Evolutionary conservation across 352 stramenopile genomes (phyloP).

Genomic region (Phytophthora pistaciae): DNA sequence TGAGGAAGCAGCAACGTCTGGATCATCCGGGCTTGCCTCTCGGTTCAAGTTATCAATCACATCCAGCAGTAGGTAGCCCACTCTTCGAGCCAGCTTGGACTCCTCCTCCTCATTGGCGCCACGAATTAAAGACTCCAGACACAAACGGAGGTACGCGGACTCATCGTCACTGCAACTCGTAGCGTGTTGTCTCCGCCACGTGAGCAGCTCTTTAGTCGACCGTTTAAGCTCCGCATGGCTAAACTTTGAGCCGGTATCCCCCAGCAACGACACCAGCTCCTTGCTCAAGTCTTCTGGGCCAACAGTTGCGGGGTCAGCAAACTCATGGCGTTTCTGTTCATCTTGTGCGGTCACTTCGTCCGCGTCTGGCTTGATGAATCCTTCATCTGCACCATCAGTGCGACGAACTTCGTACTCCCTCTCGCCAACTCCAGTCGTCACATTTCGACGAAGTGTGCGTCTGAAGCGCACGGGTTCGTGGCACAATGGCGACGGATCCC

Average conservation of each 20-base stretch:
- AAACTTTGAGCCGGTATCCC: slow-evolving; percentile 27
- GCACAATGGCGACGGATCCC: slow-evolving; percentile 62
- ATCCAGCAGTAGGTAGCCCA: slow-evolving; percentile 72
- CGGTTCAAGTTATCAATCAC: slow-evolving; percentile 42
- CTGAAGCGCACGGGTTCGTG: slow-evolving; percentile 62
- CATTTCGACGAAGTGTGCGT: slow-evolving; percentile 41
- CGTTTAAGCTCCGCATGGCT: slow-evolving; percentile 52
- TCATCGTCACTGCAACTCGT: neutral
- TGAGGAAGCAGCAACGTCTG: neutral
- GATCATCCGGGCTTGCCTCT: neutral
- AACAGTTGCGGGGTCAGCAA: slow-evolving; percentile 38
- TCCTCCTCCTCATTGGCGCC: slow-evolving; percentile 19
- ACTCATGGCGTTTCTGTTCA: slow-evolving; percentile 39
- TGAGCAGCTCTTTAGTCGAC: slow-evolving; percentile 46
- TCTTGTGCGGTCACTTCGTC: slow-evolving; percentile 31
- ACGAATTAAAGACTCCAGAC: slow-evolving; percentile 25
- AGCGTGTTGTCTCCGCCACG: slow-evolving; percentile 16
- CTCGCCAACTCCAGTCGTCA: slow-evolving; percentile 25
- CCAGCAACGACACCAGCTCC: slow-evolving; percentile 43
- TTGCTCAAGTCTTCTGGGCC: slow-evolving; percentile 35
- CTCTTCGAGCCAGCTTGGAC: slow-evolving; percentile 52
- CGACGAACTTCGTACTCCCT: slow-evolving; percentile 62
- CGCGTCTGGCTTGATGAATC: slow-evolving; percentile 61
- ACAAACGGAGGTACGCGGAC: slow-evolving; percentile 26
- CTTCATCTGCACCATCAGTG: slow-evolving; percentile 43